Base-by-base conservation (phyloP, 805 yeast species). In the Saccharomycopsis microspora region DNA sequence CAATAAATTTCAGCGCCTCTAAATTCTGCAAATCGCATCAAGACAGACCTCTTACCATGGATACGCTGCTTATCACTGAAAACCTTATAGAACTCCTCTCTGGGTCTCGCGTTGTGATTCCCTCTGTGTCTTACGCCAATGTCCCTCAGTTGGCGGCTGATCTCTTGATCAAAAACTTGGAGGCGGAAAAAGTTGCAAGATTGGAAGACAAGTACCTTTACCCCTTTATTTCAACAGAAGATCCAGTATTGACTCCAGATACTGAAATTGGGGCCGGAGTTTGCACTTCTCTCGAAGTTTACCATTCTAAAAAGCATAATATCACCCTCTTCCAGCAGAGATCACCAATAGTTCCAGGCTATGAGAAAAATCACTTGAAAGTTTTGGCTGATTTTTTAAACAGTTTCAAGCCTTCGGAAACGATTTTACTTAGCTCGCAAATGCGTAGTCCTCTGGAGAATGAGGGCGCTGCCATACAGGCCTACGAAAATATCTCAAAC, bases 141-240 rank as follows among this genome's bases (percentile, higher is more conserved):
- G 82, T 88, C 3, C 94, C 97, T 0, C 98, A 93, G 61, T 65
- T 90, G 43, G 64, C 89, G 0, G 62, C 75, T 4, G 97, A 89
- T 61, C 67, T 89, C 32, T 64, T 90, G 30, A 67, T 88, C 6
- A 82, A 82, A 56, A 76, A 80, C n/a, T 64, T 74, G 29, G 69
- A 68, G 4, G 74, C 81, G 49, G 53, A 62, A 48, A 74, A 73
- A 37, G 68, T 81, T 3, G 78, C 74, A 7, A 58, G 74, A 10
- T 63, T 89, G 32, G 82, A 83, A 56, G 80, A 79, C 45, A 61
- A 66, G 3, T 75, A 68, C 54, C 62, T 88, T 5, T 85, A 83
- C 58, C 96, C 97, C 3, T 86, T 90, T 64, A 80, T 81, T 0
- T 83, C 95, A 0, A 94, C 96, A 1, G 65, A 73, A 8, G 96